phyloP scores from a whole-genome alignment of 805 yeast species.

The Kregervanrija delftensis region DNA sequence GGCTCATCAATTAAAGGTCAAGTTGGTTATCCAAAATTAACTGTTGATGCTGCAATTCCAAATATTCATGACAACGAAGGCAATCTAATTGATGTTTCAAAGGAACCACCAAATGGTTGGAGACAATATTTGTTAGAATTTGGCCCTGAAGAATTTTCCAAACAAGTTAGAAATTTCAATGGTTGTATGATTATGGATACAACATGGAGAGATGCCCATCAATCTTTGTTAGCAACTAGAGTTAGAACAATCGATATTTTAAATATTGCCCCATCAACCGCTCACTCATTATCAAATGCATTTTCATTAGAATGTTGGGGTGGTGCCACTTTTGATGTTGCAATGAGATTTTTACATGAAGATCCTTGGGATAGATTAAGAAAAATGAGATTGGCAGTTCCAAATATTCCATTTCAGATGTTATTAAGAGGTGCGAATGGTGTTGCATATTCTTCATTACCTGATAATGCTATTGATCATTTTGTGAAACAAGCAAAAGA shows the following conservation, averaged over 20 bases:
- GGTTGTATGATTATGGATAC: slow-evolving; percentile 97
- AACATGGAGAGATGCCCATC: slow-evolving; percentile 99
- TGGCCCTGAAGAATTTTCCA: slow-evolving; percentile 89
- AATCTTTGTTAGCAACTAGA: slow-evolving; percentile 93
- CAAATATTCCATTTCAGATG: slow-evolving; percentile 99
- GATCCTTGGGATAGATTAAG: slow-evolving; percentile 98
- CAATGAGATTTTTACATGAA: slow-evolving; percentile 97
- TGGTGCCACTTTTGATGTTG: slow-evolving; percentile 98
- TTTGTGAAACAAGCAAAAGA: slow-evolving; percentile 93
- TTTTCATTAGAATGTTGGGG: slow-evolving; percentile 99
- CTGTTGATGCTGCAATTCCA: slow-evolving; percentile 72
- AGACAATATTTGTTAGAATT: slow-evolving; percentile 75
- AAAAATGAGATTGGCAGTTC: slow-evolving; percentile 80
- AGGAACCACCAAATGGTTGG: slow-evolving; percentile 76
- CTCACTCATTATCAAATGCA: slow-evolving; percentile 82
- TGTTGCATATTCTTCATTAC: slow-evolving; percentile 95
- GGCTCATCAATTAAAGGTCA: slow-evolving; percentile 97
- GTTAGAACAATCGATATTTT: slow-evolving; percentile 89
- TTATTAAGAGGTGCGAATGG: slow-evolving; percentile 98
- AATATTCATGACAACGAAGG: slow-evolving; percentile 55
- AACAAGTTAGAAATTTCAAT: slow-evolving; percentile 72
- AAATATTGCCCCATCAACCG: slow-evolving; percentile 90
- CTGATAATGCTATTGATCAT: slow-evolving; percentile 98
- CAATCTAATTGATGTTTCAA: slow-evolving; percentile 47
- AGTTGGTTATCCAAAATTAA: slow-evolving; percentile 81